Evolutionary conservation across 352 stramenopile species (phyloP).

Genomic region (Labyrinthula sp.): DNA sequence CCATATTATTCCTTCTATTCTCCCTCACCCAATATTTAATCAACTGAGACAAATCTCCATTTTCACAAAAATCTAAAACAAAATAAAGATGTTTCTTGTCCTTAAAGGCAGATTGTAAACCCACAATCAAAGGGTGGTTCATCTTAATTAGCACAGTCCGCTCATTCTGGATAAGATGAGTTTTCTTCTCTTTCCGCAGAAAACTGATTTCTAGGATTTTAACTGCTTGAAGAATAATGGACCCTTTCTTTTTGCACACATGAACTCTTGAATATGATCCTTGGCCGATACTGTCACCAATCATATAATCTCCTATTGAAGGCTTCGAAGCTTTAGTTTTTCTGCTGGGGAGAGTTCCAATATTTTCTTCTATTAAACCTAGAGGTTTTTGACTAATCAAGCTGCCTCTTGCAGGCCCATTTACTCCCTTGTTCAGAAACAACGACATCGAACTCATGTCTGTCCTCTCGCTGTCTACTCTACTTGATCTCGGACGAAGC

Average conservation of each 20-base stretch:
- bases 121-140: conserved; percentile 31
- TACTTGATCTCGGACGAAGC: too few species aligned
- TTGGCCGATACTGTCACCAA: conserved; percentile 28
- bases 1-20: conserved; percentile 1
- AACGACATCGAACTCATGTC: too few species aligned
- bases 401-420: too few species aligned
- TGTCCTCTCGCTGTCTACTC: too few species aligned
- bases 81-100: conserved; percentile 32
- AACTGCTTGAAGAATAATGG: conserved; percentile 29
- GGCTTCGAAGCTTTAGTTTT: too few species aligned
- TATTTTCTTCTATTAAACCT: too few species aligned
- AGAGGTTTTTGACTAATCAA: too few species aligned
- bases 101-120: conserved; percentile 34
- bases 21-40: conserved; percentile 21
- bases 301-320: conserved; percentile 30
- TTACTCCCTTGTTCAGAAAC: too few species aligned
- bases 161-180: conserved; percentile 32
- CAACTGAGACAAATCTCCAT: conserved; percentile 18
- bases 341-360: too few species aligned
- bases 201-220: conserved; percentile 35
- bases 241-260: conserved; percentile 27
- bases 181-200: conserved; percentile 32
- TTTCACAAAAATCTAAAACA: conserved; percentile 33
- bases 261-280: conserved; percentile 30
- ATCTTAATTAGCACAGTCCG: conserved; percentile 31